These are phyloP conservation scores for Agaricus blazei DNA, from an alignment of 768 basidiomycete species.

Conservation along the genomic window DNA sequence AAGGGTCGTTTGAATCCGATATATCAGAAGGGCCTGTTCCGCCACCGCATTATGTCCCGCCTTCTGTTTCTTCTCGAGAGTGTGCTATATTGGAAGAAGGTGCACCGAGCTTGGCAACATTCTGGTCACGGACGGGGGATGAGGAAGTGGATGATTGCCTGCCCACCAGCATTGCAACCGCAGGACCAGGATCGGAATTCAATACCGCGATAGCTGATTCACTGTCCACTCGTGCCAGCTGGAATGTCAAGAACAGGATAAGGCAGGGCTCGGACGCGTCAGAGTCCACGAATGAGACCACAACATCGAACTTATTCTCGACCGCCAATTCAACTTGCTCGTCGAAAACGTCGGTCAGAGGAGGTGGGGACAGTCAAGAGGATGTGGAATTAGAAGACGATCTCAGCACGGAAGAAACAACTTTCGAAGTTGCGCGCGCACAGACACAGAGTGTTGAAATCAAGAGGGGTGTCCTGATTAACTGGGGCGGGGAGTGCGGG, in stretches of 20 bases:
- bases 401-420: constrained; percentile 14
- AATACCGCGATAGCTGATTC: background rate
- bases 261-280: constrained; percentile 27
- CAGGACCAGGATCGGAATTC: constrained; percentile 2
- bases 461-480: constrained; percentile 40
- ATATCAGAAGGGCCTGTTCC: background rate
- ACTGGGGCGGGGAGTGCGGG: constrained; percentile 15
- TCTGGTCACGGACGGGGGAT: constrained; percentile 16
- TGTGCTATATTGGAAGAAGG: background rate
- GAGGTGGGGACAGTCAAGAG: constrained; percentile 8
- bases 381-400: constrained; percentile 15
- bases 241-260: background rate
- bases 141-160: constrained; percentile 25
- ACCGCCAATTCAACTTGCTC: constrained; percentile 11
- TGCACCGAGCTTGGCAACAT: constrained; percentile 9
- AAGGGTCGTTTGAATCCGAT: background rate
- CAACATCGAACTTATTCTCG: constrained; percentile 13
- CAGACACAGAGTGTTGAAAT: constrained; percentile 48
- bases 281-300: constrained; percentile 23
- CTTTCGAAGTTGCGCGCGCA: constrained; percentile 41
- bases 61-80: background rate
- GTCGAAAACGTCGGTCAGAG: constrained; percentile 15
- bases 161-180: constrained; percentile 17
- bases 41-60: background rate
- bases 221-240: background rate